These are phyloP conservation scores for Diaporthe sp. DNA, from an alignment of 2,329 filamentous ascomycete genomes.

Conservation along the genomic window DNA sequence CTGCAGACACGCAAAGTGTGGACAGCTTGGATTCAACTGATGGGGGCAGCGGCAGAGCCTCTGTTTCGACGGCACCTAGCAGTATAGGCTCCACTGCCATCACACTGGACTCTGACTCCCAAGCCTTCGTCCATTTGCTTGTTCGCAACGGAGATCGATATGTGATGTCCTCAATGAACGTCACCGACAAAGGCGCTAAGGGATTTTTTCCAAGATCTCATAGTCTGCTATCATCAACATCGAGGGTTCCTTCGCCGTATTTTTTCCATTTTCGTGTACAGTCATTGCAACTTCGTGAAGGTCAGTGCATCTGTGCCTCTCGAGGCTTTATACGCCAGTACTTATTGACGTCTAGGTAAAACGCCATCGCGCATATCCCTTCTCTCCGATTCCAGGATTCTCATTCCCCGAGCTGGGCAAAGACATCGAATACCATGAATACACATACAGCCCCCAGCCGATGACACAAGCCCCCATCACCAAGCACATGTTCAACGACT, in stretches of 20 bases:
- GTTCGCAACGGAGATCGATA: not conserved
- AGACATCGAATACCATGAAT: slow-evolving; percentile 11
- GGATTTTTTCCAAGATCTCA: not conserved
- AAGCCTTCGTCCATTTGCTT: not conserved
- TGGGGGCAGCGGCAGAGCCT: not conserved
- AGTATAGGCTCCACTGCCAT: not conserved
- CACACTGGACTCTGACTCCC: not conserved
- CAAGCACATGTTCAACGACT: slow-evolving; percentile 6
- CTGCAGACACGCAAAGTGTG: not conserved
- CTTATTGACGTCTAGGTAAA: not conserved
- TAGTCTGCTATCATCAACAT: not conserved
- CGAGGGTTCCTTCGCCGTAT: slow-evolving; percentile 7
- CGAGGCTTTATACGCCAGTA: not conserved
- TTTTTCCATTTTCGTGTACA: not conserved
- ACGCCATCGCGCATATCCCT: not conserved
- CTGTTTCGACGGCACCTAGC: not conserved
- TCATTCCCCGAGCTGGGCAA: not conserved
- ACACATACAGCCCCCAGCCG: slow-evolving; percentile 9
- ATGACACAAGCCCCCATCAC: slow-evolving; percentile 6
- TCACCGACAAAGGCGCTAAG: not conserved
- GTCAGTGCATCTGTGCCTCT: not conserved
- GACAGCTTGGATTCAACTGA: not conserved
- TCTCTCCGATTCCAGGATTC: slow-evolving; percentile 5
- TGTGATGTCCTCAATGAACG: not conserved
- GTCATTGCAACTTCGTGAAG: slow-evolving; percentile 21